phyloP scores from a whole-genome alignment of 2,329 filamentous ascomycete species.

The Penicillium occitanis region DNA sequence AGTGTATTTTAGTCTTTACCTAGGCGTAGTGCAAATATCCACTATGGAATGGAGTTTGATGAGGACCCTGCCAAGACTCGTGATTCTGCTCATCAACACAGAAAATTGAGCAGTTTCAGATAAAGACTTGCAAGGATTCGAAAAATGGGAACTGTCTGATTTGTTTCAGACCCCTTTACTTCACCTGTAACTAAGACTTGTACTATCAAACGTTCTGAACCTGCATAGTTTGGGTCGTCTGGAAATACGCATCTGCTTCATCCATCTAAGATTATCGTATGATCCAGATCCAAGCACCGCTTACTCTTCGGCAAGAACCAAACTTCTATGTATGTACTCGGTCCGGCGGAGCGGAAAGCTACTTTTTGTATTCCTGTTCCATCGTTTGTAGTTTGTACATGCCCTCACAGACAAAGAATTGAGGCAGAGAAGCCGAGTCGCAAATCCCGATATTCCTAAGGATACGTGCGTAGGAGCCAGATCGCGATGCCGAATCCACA shows the following conservation, averaged over 20 bases:
- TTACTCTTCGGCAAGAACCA: not conserved
- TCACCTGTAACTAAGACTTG: not conserved
- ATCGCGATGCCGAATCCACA: slow-evolving; percentile 5
- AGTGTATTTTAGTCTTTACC: not conserved
- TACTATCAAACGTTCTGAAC: not conserved
- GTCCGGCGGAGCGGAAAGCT: slow-evolving; percentile 10
- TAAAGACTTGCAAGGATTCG: not conserved
- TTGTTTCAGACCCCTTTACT: not conserved
- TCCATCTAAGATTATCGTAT: not conserved
- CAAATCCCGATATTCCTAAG: not conserved
- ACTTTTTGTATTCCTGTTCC: not conserved
- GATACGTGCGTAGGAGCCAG: not conserved
- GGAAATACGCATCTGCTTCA: not conserved
- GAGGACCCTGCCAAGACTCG: slow-evolving; percentile 1
- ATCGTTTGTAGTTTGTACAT: too few relatives aligned
- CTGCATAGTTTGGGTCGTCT: not conserved
- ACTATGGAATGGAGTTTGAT: not conserved
- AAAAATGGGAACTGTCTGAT: not conserved
- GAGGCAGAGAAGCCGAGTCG: not conserved
- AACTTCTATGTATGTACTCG: not conserved
- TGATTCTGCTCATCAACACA: not conserved
- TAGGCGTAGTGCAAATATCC: too few relatives aligned
- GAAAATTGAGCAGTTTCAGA: not conserved
- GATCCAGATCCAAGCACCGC: not conserved
- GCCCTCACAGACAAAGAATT: not conserved